Evolutionary conservation across 306 rosid genomes (phyloP), one percentile per base, ranked within the genome.

Genomic region (Quercus rubra): DNA sequence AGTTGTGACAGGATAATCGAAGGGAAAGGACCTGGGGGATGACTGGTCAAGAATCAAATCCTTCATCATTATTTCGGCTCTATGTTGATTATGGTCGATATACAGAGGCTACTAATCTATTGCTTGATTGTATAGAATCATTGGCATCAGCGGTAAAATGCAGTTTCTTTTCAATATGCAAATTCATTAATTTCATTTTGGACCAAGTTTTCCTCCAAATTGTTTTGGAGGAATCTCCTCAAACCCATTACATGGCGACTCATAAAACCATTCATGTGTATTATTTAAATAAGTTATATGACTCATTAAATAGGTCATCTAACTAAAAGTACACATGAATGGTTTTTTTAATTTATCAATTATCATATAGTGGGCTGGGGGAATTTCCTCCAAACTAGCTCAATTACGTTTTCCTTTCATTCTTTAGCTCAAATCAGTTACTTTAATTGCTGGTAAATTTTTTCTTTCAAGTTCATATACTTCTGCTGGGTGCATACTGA

Each of bases 61-160:
- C 93, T 19, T 95, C 99, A 68, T 89, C 89, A 49, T 90, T 95
- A 76, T 91, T 95, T 81, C 94, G 87, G 83, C 84, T 92, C 64
- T 92, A 89, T 90, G 97, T 95, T 78, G 90, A 82, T 77, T 92
- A 85, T 78, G 96, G 97, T 76, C 93, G 99, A 81, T 91, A 84
- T 81, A 78, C 91, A 46, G 98, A 95, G 80, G 98, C 99, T 85
- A 90, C 98, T 13, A 89, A 88, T 89, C 87, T 93, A 71, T 85
- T 95, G 88, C 90, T 92, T 3, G 96, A 90, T 82, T 85, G 79
- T 85, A 68, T 95, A 54, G 96, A 90, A 79, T 90, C 92, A 25
- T 87, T 81, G 80, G 91, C 96, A 76, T 88, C 93, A 73, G 77
- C 73, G 98, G 99, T 92, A 90, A 79, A 74, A 74, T 35, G 25